Evolutionary conservation across 495 filamentous ascomycete genomes (phyloP), one percentile per base, ranked within the genome.

Genomic region (Talaromyces proteolyticus): DNA sequence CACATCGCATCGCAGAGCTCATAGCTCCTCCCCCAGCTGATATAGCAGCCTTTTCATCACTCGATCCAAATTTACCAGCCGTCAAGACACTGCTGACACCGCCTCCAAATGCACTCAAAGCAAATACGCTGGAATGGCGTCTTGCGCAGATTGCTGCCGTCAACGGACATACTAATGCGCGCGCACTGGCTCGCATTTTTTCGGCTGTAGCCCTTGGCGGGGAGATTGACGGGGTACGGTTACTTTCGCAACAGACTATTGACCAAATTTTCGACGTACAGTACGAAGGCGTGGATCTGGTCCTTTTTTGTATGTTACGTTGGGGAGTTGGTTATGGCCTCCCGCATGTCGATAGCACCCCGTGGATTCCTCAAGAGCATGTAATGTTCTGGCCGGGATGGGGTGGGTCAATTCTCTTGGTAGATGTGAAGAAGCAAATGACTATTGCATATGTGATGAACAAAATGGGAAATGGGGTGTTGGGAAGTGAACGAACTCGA

Each of bases 361-460:
- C 47, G 16, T 41, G 17, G 21, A 53, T 50, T 20, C 53, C 44
- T n/a, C 53, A 52, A 4, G 53, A 56, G 6, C 21, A 54, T 6
- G 51, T 64, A 7, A 55, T 57, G 23, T 65, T 57, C 40, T 63
- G 60, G 58, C 45, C 50, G 1, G 64, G 63, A 6, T 64, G 58
- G 49, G 64, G 64, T 3, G 64, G 64, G 5, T 65, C 62, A 19
- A 45, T 61, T 16, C 44, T 53, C 1, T 39, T 67, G 17, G 61
- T 67, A 52, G 64, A 67, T 55, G n/a, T 53, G 14, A 58, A 58
- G 14, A 49, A 52, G 4, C 44, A 54, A 23, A 45, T 67, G 47
- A 62, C 58, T 3, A 59, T 67, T 29, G 49, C 54, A 1, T 67
- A 66, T 57, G 57, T 56, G 1, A 65, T 66, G 64, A 67, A 66